Evolutionary conservation across 2,329 filamentous ascomycete genomes (phyloP), one percentile per base, ranked within the genome.

Genomic region (Monosporascus sp.): DNA sequence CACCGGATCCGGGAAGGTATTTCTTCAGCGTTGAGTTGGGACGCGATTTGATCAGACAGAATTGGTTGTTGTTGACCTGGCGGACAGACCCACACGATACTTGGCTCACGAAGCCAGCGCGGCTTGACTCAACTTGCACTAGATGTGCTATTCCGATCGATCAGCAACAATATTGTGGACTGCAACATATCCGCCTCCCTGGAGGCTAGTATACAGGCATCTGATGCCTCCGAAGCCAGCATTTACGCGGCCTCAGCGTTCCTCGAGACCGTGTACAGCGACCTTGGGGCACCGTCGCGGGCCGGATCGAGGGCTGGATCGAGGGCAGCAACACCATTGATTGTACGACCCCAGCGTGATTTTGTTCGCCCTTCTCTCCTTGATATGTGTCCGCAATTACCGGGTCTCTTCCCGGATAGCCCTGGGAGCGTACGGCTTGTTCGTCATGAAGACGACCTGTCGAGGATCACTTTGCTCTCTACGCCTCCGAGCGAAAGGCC

Each of bases 1-100:
- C 44, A 97, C 93, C 7, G 94, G 94, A 14, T 97, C 92, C 48
- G 94, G 94, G 70, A 99, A 99, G 85, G 93, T 96, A 63, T 48
- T 46, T 43, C n/a, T 24, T 20, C n/a, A 5, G 39, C 22, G 64
- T 54, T n/a, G 45, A 22, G 7, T 31, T 38, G 8, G 22, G 7
- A 7, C 20, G 31, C 9, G 17, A n/a, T 27, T 43, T 20, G 17
- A 49, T 38, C 6, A 18, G 35, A 5, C 6, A 48, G 14, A 18
- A 49, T 9, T 38, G 20, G 27, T 9, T 8, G 20, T 17, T 27
- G 52, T 27, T 56, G 37, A 57, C 38, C 18, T 22, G 14, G 24
- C 22, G 47, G 22, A 20, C 65, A 97, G 93, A 95, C 90, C 58
- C 93, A 99, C 69, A 99, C 94, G 0, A 96, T 97, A 55, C 81